Evolutionary conservation across 495 filamentous ascomycete genomes (phyloP).

Genomic region (Peziza echinospora): DNA sequence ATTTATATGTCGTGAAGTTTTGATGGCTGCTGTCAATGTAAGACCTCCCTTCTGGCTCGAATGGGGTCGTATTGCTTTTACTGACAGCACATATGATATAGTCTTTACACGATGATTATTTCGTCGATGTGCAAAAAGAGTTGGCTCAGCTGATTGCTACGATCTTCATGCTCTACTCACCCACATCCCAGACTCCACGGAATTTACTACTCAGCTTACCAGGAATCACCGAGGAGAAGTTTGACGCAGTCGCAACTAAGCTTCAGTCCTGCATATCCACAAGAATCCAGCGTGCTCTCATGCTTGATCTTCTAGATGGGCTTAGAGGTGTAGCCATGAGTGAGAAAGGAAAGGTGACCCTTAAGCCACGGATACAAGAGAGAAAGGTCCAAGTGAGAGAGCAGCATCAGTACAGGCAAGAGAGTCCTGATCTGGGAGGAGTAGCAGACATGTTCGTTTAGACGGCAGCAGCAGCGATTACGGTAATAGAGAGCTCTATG

Average conservation of each 20-base stretch:
- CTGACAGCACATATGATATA: slow-evolving; percentile 29
- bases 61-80: slow-evolving; percentile 20
- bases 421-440: slow-evolving; percentile 39
- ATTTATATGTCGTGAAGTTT: slow-evolving; percentile 40
- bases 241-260: slow-evolving; percentile 39
- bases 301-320: slow-evolving; percentile 70
- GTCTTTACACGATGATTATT: slow-evolving; percentile 82
- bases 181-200: slow-evolving; percentile 36
- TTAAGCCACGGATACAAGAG: slow-evolving; percentile 25
- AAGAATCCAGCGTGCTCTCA: slow-evolving; percentile 59
- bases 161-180: slow-evolving; percentile 54
- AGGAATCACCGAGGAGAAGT: slow-evolving; percentile 30
- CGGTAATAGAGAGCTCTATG: too few relatives aligned
- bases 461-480: too few relatives aligned
- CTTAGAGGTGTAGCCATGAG: slow-evolving; percentile 75
- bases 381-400: slow-evolving; percentile 23
- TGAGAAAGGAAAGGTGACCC: slow-evolving; percentile 51
- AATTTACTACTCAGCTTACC: slow-evolving; percentile 32
- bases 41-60: slow-evolving; percentile 38
- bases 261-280: slow-evolving; percentile 29
- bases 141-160: slow-evolving; percentile 69
- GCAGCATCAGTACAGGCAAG: slow-evolving; percentile 30
- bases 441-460: slow-evolving; percentile 48
- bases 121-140: slow-evolving; percentile 89
- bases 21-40: slow-evolving; percentile 32